Evolutionary conservation across 352 stramenopile species (phyloP).

Genomic region (Lagenidium giganteum): DNA sequence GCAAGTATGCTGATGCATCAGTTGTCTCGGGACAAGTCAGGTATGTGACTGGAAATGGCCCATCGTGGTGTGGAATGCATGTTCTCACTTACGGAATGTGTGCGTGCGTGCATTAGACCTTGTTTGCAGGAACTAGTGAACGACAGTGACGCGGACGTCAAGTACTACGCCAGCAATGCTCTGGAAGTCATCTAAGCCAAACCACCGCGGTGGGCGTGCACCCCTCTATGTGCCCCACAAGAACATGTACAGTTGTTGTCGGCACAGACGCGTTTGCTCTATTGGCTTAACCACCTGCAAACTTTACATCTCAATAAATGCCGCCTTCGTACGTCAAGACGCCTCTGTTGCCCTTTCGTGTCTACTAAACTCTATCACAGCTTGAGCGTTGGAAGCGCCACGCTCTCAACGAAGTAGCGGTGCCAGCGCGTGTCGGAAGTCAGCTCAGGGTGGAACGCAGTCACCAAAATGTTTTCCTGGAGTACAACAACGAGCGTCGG

Average conservation of each 20-base stretch:
- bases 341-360: constrained; percentile 1
- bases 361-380: constrained; percentile 16
- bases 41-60: constrained; percentile 22
- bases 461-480: constrained; percentile 91
- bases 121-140: constrained; percentile 72
- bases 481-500: constrained; percentile 6
- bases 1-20: constrained; percentile 68
- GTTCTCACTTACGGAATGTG: background rate
- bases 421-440: constrained; percentile 93
- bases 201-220: constrained; percentile 6
- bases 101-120: constrained; percentile 25
- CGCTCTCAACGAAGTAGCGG: constrained; percentile 89
- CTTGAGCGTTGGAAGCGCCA: constrained; percentile 47
- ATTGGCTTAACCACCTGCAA: no score
- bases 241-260: no score
- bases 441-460: constrained; percentile 96
- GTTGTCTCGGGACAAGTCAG: constrained; percentile 67
- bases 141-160: constrained; percentile 79
- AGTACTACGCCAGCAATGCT: constrained; percentile 83
- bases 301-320: no score
- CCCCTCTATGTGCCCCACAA: background rate
- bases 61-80: background rate
- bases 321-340: no score
- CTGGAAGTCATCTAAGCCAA: constrained; percentile 71
- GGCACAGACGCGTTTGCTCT: no score